Evolutionary conservation across 176 grass and related monocot species (phyloP).

Genomic region (Zea luxurians): DNA sequence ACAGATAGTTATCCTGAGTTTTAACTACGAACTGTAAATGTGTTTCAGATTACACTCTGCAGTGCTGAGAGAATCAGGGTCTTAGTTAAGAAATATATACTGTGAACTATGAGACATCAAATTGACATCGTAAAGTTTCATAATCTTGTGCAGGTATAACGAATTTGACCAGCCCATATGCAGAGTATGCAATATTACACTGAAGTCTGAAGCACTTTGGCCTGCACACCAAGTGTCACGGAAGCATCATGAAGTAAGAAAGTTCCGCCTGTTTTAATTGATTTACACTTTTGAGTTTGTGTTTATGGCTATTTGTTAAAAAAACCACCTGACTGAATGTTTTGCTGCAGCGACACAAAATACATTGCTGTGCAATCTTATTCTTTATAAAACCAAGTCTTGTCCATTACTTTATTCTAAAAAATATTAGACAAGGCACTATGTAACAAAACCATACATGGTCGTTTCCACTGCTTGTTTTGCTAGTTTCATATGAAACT

Average conservation of each 20-base stretch:
- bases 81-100: not conserved
- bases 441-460: not conserved
- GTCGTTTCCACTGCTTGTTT: not conserved
- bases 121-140: not conserved
- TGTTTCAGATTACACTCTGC: not conserved
- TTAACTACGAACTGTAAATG: not conserved
- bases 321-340: not conserved
- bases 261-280: not conserved
- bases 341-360: not conserved
- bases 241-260: slow-evolving; percentile 90
- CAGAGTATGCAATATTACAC: slow-evolving; percentile 76
- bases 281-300: not conserved
- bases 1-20: not conserved
- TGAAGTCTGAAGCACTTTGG: slow-evolving; percentile 96
- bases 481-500: slow-evolving; percentile 7
- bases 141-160: slow-evolving; percentile 69
- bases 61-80: not conserved
- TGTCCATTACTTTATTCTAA: not conserved
- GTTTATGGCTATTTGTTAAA: not conserved
- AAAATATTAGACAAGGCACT: not conserved
- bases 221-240: slow-evolving; percentile 90
- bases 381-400: not conserved
- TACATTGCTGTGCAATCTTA: not conserved
- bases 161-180: slow-evolving; percentile 89
- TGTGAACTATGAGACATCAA: not conserved